Evolutionary conservation across 495 filamentous ascomycete species (phyloP), one percentile per base, ranked within the genome.

Genomic region (Beverwykella pulmonaria): DNA sequence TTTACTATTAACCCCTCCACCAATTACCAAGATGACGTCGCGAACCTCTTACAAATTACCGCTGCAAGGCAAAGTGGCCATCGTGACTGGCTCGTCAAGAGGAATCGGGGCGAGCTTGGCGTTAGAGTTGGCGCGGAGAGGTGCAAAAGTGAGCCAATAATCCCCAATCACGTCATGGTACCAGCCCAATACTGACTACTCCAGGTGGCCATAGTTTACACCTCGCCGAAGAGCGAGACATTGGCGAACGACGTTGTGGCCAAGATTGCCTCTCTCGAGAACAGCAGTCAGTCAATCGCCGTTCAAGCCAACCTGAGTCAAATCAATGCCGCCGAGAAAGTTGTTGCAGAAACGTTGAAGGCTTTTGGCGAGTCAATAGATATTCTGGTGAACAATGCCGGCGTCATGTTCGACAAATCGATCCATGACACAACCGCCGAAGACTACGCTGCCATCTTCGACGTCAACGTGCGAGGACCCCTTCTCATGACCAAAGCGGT

Each of bases 151-250:
- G 62, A 48, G 65, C 55, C 34, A 8, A 53, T 22, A 41, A n/a
- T 14, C 23, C 22, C 25, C 6, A 26, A 59, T 22, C 23, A 9
- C 41, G 53, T 39, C 44, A 36, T 3, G 17, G 39, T n/a, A n/a
- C 12, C 12, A 12, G 29, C 26, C 34, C 4, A 9, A 25, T 17
- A 0, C 25, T 34, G 32, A 56, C 41, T 27, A 1, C 20, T 6
- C 82, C 44, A 82, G 79, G 74, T 82, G 14, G 56, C 73, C 15
- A 60, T 83, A 26, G 78, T 77, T 9, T 82, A 79, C 63, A 76
- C 75, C 9, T 82, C 78, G 17, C 55, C 72, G 6, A 72, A 54
- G 34, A 81, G 79, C 59, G 74, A 76, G 34, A 53, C 69, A 26
- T 57, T 57, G 12, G 72, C 74, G 0, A 66, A 79, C 17, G 71